These are phyloP conservation scores for Hortaea werneckii DNA, from an alignment of 2,329 filamentous ascomycete genomes.

Conservation along the genomic window DNA sequence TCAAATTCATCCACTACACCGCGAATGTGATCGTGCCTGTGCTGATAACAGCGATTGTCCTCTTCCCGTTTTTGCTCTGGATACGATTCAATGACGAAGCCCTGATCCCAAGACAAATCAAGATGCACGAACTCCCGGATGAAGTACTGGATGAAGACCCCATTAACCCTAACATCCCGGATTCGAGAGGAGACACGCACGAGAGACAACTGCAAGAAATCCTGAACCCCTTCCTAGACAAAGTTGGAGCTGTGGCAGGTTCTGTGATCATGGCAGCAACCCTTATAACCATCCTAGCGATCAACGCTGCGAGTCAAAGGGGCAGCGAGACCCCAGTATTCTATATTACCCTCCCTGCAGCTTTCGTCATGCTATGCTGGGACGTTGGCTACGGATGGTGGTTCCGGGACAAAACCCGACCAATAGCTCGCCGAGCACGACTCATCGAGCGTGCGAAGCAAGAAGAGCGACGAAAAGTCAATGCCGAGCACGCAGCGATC, in stretches of 20 bases:
- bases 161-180: conserved; percentile 63
- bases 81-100: conserved; percentile 54
- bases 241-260: conserved; percentile 53
- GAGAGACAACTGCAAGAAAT: conserved; percentile 55
- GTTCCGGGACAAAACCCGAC: conserved; percentile 51
- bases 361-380: conserved; percentile 58
- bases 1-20: conserved; percentile 63
- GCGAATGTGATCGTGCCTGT: conserved; percentile 71
- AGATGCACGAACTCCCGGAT: conserved; percentile 56
- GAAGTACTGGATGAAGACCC: conserved; percentile 47
- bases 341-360: conserved; percentile 60
- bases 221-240: conserved; percentile 65
- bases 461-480: neutral
- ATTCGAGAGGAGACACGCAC: conserved; percentile 40
- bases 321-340: conserved; percentile 49
- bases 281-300: conserved; percentile 52
- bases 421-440: conserved; percentile 38
- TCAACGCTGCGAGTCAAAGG: conserved; percentile 51
- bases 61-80: conserved; percentile 62
- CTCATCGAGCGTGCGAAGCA: neutral
- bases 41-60: conserved; percentile 53
- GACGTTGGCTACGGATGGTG: conserved; percentile 56
- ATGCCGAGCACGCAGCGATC: neutral
- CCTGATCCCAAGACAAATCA: conserved; percentile 52
- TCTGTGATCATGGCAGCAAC: conserved; percentile 57